A percentile compares a stretch with the other conserved stretches of the same genome.
These are phyloP conservation scores for Entophlyctis luteolus DNA, from an alignment of 192 early-diverging fungal genomes.

Conservation along the genomic window DNA sequence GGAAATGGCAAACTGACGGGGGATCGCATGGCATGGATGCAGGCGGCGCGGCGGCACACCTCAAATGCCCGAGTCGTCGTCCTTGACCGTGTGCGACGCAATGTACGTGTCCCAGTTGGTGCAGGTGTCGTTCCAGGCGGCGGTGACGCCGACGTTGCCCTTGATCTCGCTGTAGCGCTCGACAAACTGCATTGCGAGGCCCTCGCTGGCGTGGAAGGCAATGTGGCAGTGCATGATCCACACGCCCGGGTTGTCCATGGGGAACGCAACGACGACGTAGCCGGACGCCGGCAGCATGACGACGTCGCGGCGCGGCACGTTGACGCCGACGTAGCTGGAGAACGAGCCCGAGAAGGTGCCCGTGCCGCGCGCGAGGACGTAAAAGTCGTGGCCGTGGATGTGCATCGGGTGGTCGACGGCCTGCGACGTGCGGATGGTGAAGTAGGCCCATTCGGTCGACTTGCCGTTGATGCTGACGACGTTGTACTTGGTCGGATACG, in stretches of 20 bases:
- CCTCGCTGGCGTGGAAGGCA: no score
- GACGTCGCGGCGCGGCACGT: neutral
- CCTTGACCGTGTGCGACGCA: no score
- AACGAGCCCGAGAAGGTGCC: neutral
- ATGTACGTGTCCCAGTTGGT: no score
- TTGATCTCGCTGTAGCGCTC: no score
- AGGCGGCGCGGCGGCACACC: no score
- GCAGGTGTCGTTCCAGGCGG: no score
- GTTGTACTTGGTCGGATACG: neutral
- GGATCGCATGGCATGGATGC: no score
- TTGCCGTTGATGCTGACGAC: neutral
- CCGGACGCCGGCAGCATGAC: neutral
- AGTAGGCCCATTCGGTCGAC: slow-evolving; percentile 27
- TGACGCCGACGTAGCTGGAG: neutral
- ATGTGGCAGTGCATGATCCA: no score
- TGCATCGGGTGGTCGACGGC: slow-evolving; percentile 67
- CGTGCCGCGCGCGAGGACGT: slow-evolving; percentile 67
- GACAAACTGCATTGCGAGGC: no score
- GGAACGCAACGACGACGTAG: neutral
- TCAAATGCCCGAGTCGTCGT: no score
- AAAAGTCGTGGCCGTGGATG: slow-evolving; percentile 73
- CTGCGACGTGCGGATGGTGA: slow-evolving; percentile 66
- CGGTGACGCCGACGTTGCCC: no score
- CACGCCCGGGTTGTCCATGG: neutral
- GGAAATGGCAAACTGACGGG: no score